Conservation (phyloP, 805 yeast genomes). For the Saccharomycopsis sp. region DNA sequence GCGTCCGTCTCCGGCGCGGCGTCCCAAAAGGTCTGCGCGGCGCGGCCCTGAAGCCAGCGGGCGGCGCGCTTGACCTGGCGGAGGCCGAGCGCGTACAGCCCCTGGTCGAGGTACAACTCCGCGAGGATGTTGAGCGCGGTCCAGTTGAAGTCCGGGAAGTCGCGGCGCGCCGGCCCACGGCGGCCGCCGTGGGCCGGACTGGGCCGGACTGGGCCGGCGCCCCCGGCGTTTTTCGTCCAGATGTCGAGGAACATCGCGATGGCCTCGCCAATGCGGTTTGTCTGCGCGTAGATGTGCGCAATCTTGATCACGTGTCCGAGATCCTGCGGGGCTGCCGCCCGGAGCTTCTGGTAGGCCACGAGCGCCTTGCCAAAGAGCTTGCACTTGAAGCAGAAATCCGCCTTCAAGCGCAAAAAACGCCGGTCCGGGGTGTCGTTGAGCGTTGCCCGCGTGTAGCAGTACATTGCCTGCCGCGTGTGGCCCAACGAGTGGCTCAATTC, state of each 20-base stretch:
- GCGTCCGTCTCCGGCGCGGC: constrained; percentile 51
- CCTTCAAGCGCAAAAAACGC: constrained; percentile 55
- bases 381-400: constrained; percentile 58
- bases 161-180: constrained; percentile 25
- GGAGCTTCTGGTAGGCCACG: constrained; percentile 61
- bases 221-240: constrained; percentile 57
- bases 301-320: constrained; percentile 53
- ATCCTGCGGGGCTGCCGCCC: constrained; percentile 51
- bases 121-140: constrained; percentile 78
- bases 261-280: constrained; percentile 62
- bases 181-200: too few relatives aligned
- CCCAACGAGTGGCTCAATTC: constrained; percentile 58
- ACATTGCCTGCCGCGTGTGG: constrained; percentile 67
- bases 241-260: constrained; percentile 60
- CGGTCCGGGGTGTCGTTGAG: constrained; percentile 35
- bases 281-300: constrained; percentile 44
- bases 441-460: constrained; percentile 67
- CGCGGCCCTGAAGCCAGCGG: constrained; percentile 58
- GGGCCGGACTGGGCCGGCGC: too few relatives aligned
- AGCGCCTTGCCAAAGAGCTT: constrained; percentile 66
- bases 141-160: constrained; percentile 68
- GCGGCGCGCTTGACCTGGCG: constrained; percentile 61
- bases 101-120: constrained; percentile 69
- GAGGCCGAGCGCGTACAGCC: constrained; percentile 58
- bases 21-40: constrained; percentile 38